Percentiles rank a stretch among this genome's conserved stretches.
phyloP scores from a whole-genome alignment of 148 eudicot species.

The Chenopodium quinoa region DNA sequence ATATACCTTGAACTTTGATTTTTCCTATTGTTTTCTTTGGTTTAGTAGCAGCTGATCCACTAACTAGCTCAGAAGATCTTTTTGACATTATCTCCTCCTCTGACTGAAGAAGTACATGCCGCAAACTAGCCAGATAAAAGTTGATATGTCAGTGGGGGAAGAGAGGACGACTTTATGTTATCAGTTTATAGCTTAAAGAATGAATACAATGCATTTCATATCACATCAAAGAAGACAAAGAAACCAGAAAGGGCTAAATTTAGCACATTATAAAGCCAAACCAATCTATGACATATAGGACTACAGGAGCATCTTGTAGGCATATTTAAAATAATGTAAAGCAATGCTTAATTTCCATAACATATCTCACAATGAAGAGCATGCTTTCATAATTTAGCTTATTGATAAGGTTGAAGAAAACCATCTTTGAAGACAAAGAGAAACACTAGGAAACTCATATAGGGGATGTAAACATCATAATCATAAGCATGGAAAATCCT shows the following conservation, averaged over 20 bases:
- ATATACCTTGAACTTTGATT: constrained; percentile 68
- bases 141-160: not conserved
- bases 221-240: not conserved
- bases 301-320: not conserved
- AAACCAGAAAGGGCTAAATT: not conserved
- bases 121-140: constrained; percentile 39
- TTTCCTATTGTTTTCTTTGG: constrained; percentile 61
- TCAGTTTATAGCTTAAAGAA: not conserved
- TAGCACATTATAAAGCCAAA: constrained; percentile 5
- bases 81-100: constrained; percentile 61
- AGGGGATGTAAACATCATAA: not conserved
- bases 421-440: not conserved
- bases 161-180: not conserved
- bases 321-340: not conserved
- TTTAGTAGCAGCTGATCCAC: constrained; percentile 48
- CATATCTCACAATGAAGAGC: not conserved
- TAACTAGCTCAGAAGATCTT: constrained; percentile 43
- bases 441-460: not conserved
- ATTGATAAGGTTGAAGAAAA: not conserved
- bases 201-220: not conserved
- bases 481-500: not conserved
- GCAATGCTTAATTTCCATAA: not conserved
- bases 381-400: not conserved
- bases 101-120: constrained; percentile 56
- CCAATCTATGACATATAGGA: constrained; percentile 3